Evolutionary conservation across 2,329 filamentous ascomycete genomes (phyloP), one percentile per base, ranked within the genome.

Genomic region (Lecanosticta acicola): DNA sequence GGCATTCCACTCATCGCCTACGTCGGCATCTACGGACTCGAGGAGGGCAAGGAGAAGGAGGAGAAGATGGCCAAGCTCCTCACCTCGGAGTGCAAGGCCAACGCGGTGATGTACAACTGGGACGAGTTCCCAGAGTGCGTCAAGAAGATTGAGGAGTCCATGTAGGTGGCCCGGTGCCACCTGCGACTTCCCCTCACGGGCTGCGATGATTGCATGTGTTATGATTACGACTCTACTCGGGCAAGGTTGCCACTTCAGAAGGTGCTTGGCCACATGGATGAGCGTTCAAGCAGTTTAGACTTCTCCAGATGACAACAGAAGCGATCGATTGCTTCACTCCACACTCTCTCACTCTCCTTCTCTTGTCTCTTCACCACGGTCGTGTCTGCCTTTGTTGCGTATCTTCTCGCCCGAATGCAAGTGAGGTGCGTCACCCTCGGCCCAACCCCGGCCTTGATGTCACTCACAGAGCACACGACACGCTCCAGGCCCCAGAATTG

Each of bases 1-100:
- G 80, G 81, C 40, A 93, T 95, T 62, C 84, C 80, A 51, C 81
- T 85, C 53, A 81, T 95, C 59, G 89, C 83, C 45, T 95, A 95
- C 68, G 85, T 93, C 21, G 89, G 89, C 32, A 84, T 84, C 46
- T 93, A 91, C 68, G 68, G 73, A 32, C 71, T 84, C 68, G 70
- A 76, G 44, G 71, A 76, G 39, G 77, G 83, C 67, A 87, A 88
- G 80, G 75, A 75, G 50, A 73, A 73, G 64, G 65, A 69, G 53
- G 64, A 73, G 45, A 58, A 72, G 63, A 75, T 75, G 70, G 71
- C 68, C 57, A 70, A 72, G 67, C 62, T 70, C 37, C 65, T 76
- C 46, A 70, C 64, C 36, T 68, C 74, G 58, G 63, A 72, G 62
- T 71, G 68, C 60, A 72, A 73, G 58, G 70, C 68, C 39, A 63